Percentiles rank a stretch among this genome's conserved stretches.
Conservation (phyloP, 495 filamentous ascomycete species). For the Penicillium tannophilum region DNA sequence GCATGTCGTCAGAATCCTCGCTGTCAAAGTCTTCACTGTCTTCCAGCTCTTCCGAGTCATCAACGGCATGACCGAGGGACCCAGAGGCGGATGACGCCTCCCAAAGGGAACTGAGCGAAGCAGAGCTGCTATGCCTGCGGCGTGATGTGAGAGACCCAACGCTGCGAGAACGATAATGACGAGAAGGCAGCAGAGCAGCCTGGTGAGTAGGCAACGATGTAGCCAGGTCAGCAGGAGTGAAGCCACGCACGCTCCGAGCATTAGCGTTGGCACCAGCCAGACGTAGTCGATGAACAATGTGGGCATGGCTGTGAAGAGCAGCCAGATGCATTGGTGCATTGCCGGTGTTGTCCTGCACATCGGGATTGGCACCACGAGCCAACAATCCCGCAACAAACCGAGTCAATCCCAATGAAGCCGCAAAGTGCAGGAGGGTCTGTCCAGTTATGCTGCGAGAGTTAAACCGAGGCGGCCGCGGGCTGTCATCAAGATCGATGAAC, state of each 20-base stretch:
- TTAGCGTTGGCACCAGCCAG: conserved; percentile 71
- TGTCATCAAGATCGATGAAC: conserved; percentile 75
- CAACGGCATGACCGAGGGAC: conserved; percentile 43
- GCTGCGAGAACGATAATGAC: conserved; percentile 60
- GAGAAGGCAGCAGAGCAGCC: conserved; percentile 53
- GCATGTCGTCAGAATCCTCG: conserved; percentile 40
- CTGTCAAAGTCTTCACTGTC: conserved; percentile 43
- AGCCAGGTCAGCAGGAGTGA: conserved; percentile 73
- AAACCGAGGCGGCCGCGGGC: conserved; percentile 63
- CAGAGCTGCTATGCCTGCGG: conserved; percentile 67
- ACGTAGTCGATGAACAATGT: conserved; percentile 76
- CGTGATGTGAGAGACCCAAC: conserved; percentile 55
- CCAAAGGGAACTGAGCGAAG: conserved; percentile 66
- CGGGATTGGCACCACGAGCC: conserved; percentile 75
- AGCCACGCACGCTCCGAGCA: conserved; percentile 68
- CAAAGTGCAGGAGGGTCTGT: conserved; percentile 82
- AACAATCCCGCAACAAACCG: conserved; percentile 80
- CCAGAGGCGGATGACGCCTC: conserved; percentile 50
- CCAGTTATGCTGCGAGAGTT: conserved; percentile 66
- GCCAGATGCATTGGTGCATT: conserved; percentile 86
- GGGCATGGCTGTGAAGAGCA: conserved; percentile 70
- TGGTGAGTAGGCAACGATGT: conserved; percentile 60
- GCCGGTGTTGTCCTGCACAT: conserved; percentile 75
- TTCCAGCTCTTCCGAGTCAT: conserved; percentile 43
- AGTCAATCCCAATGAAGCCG: conserved; percentile 72